A percentile compares a stretch with the other conserved stretches of the same genome.
Evolutionary conservation across 495 filamentous ascomycete species (phyloP).

Genomic region (Cairneyella variabilis): DNA sequence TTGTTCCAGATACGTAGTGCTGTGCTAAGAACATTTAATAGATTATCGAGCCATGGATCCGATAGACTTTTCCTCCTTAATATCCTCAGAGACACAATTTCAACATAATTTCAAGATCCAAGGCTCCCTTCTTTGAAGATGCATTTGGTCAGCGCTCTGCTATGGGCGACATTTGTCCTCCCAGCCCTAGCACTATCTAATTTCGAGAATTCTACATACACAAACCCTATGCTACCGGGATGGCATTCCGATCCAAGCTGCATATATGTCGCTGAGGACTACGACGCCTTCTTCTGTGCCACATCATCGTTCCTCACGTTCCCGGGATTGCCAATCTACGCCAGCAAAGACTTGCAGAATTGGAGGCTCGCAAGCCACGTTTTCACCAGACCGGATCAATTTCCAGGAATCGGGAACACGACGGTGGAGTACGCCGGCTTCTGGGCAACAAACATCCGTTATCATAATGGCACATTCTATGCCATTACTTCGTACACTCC

Average conservation of each 20-base stretch:
- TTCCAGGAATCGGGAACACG: slow-evolving; percentile 30
- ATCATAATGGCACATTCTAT: slow-evolving; percentile 37
- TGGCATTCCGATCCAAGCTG: slow-evolving; percentile 53
- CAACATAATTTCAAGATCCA: too few species aligned
- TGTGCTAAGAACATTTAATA: too few species aligned
- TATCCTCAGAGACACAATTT: too few species aligned
- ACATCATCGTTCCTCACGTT: slow-evolving; percentile 49
- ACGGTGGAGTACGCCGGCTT: slow-evolving; percentile 32
- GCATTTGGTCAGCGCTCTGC: neutral
- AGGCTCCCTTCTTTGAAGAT: neutral
- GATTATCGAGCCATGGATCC: too few species aligned
- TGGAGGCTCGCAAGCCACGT: slow-evolving; percentile 46
- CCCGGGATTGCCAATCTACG: slow-evolving; percentile 49
- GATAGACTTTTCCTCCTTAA: too few species aligned
- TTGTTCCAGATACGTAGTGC: too few species aligned
- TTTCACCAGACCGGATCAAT: slow-evolving; percentile 34
- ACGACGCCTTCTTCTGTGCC: slow-evolving; percentile 48
- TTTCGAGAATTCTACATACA: slow-evolving; percentile 20
- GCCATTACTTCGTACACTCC: slow-evolving; percentile 20
- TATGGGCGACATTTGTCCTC: neutral
- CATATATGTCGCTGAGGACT: slow-evolving; percentile 42
- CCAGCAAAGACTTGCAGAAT: slow-evolving; percentile 45
- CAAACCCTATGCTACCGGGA: slow-evolving; percentile 50
- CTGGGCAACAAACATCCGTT: slow-evolving; percentile 42
- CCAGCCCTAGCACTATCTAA: neutral